These are phyloP conservation scores for Petunia hybrid DNA, from an alignment of 305 asterid genomes.

Conservation along the genomic window DNA sequence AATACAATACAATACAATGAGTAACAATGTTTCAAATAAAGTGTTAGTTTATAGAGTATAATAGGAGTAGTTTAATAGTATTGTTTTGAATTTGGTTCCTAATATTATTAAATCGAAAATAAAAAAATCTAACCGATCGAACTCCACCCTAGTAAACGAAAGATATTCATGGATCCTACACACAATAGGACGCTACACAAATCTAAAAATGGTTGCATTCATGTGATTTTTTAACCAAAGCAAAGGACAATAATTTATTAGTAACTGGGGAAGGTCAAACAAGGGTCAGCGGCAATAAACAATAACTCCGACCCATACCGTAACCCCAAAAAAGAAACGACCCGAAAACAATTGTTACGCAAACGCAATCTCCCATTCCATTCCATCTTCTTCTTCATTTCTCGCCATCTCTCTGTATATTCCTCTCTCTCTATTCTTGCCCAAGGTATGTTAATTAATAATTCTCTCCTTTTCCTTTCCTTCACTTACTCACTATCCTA, in stretches of 20 bases:
- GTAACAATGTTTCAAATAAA: too few relatives aligned
- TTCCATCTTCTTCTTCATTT: not conserved
- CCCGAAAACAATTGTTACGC: conserved; percentile 11
- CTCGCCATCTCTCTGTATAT: not conserved
- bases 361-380: conserved; percentile 23
- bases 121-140: too few relatives aligned
- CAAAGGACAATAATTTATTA: not conserved
- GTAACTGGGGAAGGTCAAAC: too few relatives aligned
- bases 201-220: too few relatives aligned
- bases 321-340: conserved; percentile 35
- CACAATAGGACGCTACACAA: too few relatives aligned
- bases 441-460: not conserved
- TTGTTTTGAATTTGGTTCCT: too few relatives aligned
- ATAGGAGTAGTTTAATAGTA: too few relatives aligned
- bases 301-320: conserved; percentile 33
- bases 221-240: not conserved
- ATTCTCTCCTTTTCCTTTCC: not conserved
- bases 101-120: too few relatives aligned
- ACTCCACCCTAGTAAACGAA: too few relatives aligned
- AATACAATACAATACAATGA: too few relatives aligned
- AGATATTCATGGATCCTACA: too few relatives aligned
- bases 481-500: not conserved
- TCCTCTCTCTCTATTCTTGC: not conserved
- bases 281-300: not conserved
- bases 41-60: too few relatives aligned